Conservation (phyloP, 345 rosid genomes). For the Eucalyptus tenuipes region DNA sequence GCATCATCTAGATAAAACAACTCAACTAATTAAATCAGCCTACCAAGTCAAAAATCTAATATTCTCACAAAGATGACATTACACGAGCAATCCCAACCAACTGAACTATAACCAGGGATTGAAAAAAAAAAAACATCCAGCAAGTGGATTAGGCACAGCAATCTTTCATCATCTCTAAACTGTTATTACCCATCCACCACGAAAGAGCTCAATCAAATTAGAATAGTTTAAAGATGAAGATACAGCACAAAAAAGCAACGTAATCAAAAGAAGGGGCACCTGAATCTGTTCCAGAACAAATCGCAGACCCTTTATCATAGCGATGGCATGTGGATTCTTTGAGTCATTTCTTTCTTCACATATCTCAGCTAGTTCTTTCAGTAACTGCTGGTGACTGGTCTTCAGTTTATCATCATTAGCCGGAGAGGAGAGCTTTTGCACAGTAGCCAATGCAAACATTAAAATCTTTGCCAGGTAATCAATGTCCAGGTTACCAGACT, state of each 20-base stretch:
- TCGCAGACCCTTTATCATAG: conserved; percentile 71
- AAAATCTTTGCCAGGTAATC: conserved; percentile 69
- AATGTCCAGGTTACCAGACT: conserved; percentile 57
- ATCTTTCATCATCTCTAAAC: neutral
- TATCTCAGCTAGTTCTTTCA: conserved; percentile 49
- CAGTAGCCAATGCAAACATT: conserved; percentile 58
- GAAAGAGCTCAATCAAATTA: neutral
- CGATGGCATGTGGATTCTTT: conserved; percentile 32
- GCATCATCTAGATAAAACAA: neutral
- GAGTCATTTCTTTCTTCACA: conserved; percentile 34
- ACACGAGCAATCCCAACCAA: neutral
- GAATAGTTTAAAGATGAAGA: neutral
- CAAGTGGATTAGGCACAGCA: neutral
- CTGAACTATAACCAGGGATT: neutral
- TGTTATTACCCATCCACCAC: neutral
- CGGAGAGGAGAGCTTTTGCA: conserved; percentile 75
- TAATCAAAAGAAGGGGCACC: conserved; percentile 16
- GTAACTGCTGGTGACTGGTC: conserved; percentile 27
- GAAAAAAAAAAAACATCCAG: neutral
- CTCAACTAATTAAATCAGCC: neutral
- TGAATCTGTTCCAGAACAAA: conserved; percentile 79
- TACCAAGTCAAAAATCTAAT: neutral
- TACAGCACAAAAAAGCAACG: neutral
- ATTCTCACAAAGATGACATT: neutral
- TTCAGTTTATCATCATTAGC: conserved; percentile 58